Percentiles rank a stretch among this genome's conserved stretches.
phyloP scores from a whole-genome alignment of 805 yeast genomes.

The Kregervanrija delftensis region DNA sequence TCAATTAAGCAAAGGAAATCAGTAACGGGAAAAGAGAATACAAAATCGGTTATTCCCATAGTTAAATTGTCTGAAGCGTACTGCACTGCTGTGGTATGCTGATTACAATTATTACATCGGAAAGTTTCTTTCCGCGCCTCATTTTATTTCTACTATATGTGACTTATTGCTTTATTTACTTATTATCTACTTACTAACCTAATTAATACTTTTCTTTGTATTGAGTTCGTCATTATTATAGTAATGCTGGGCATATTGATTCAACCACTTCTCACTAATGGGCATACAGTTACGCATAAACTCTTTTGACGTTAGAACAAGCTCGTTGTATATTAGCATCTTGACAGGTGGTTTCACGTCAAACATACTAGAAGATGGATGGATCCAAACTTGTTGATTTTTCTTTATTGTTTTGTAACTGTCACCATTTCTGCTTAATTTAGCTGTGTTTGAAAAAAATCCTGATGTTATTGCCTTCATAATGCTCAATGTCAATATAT shows the following conservation, averaged over 20 bases:
- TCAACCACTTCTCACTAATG: slow-evolving; percentile 64
- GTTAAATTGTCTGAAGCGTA: no score
- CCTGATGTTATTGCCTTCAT: slow-evolving; percentile 60
- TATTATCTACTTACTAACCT: no score
- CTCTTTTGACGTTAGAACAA: slow-evolving; percentile 80
- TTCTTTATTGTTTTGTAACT: slow-evolving; percentile 60
- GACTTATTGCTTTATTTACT: no score
- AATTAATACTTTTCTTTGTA: no score
- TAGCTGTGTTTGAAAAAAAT: slow-evolving; percentile 60
- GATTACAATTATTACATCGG: no score
- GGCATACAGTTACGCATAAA: slow-evolving; percentile 80
- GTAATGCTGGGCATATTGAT: slow-evolving; percentile 67
- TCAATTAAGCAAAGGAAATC: no score
- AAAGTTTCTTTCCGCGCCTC: no score
- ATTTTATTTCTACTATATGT: no score
- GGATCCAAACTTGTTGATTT: slow-evolving; percentile 69
- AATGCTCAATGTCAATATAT: slow-evolving; percentile 28
- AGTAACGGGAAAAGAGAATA: neutral
- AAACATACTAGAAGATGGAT: slow-evolving; percentile 76
- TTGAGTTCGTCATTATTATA: slow-evolving; percentile 7
- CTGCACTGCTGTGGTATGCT: no score
- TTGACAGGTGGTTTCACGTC: slow-evolving; percentile 66
- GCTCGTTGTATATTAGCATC: slow-evolving; percentile 70
- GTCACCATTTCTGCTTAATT: slow-evolving; percentile 56
- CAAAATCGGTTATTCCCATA: neutral